Evolutionary conservation across 2,329 filamentous ascomycete species (phyloP).

Genomic region (Aspergillus sergii): DNA sequence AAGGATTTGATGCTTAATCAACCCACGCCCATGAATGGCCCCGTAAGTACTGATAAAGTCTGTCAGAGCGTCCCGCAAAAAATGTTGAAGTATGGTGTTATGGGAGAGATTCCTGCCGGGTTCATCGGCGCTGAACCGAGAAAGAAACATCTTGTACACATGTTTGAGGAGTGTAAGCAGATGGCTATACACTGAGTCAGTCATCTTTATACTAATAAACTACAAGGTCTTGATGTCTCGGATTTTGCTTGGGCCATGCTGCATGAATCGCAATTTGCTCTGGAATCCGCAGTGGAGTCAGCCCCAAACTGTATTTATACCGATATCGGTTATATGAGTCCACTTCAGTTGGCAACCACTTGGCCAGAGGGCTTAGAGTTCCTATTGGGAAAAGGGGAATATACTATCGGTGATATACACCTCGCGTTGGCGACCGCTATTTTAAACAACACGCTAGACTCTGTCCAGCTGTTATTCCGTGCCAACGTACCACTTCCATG

Average conservation of each 20-base stretch:
- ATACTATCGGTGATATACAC: background rate
- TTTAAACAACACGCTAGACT: background rate
- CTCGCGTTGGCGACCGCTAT: background rate
- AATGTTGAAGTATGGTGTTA: background rate
- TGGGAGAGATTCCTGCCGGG: background rate
- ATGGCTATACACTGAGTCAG: background rate
- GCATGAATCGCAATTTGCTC: background rate
- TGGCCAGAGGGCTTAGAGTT: background rate
- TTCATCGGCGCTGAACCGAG: background rate
- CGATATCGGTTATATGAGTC: rapidly evolving
- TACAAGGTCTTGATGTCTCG: background rate
- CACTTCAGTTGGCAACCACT: background rate
- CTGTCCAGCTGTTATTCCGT: background rate
- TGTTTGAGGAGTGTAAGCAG: background rate
- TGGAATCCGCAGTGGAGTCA: background rate
- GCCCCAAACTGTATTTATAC: background rate
- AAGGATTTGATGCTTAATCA: rapidly evolving
- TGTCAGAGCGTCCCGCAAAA: background rate
- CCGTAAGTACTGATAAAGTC: background rate
- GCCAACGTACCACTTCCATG: background rate
- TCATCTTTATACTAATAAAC: rapidly evolving
- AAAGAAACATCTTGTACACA: background rate
- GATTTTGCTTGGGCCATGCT: background rate
- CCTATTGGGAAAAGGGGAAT: background rate
- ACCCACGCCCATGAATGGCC: rapidly evolving